Conservation (phyloP, 2,329 filamentous ascomycete genomes). For the Aspergillus novoparasiticus region DNA sequence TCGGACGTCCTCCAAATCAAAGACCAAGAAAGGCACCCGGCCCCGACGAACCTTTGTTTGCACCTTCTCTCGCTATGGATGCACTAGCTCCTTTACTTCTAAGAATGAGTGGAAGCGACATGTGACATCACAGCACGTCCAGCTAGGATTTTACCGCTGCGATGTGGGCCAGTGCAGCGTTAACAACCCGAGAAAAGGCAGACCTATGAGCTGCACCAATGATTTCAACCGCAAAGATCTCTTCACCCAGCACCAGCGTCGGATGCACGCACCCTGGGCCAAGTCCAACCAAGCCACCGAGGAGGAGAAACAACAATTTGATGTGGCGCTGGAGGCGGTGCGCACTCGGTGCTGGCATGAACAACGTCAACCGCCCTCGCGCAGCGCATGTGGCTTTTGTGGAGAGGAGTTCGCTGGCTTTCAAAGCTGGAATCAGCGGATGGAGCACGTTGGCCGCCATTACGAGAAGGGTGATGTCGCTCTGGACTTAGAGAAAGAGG, state of each 20-base stretch:
- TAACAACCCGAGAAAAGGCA: constrained; percentile 15
- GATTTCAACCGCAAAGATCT: constrained; percentile 92
- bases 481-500: not conserved
- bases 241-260: constrained; percentile 82
- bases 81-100: constrained; percentile 68
- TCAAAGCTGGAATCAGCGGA: constrained; percentile 1
- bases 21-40: constrained; percentile 10
- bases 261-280: constrained; percentile 73
- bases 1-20: constrained; percentile 5
- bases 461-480: not conserved
- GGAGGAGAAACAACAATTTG: constrained; percentile 42
- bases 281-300: constrained; percentile 47
- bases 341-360: constrained; percentile 61
- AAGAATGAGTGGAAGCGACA: constrained; percentile 98
- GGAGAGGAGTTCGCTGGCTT: constrained; percentile 7
- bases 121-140: constrained; percentile 76
- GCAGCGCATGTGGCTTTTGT: constrained; percentile 67
- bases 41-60: constrained; percentile 61
- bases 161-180: constrained; percentile 61
- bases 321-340: constrained; percentile 58
- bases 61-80: constrained; percentile 77
- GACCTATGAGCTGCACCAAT: constrained; percentile 41
- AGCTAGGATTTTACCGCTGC: constrained; percentile 75
- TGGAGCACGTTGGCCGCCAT: constrained; percentile 6
- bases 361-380: constrained; percentile 64